phyloP scores from a whole-genome alignment of 2,329 filamentous ascomycete genomes.

The Cordyceps pruinosa region DNA sequence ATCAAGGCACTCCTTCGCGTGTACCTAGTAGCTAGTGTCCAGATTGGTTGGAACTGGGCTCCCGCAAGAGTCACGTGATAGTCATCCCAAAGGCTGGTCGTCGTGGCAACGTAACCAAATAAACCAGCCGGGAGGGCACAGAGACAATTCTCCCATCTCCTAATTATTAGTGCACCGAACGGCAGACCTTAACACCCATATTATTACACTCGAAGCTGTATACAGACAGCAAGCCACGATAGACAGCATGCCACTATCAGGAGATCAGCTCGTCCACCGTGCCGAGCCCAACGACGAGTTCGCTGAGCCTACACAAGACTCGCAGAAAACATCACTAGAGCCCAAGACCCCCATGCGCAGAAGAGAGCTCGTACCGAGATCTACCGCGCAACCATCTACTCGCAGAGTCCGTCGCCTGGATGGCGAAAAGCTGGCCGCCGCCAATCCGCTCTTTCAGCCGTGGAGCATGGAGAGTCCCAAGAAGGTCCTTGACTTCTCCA shows the following conservation, averaged over 20 bases:
- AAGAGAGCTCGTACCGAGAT: constrained; percentile 20
- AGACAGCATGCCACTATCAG: constrained; percentile 5
- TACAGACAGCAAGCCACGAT: background rate
- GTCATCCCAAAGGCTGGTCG: background rate
- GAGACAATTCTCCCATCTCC: background rate
- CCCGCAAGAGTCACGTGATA: background rate
- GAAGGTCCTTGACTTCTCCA: constrained; percentile 12
- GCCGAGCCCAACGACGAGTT: background rate
- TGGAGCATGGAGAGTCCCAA: constrained; percentile 22
- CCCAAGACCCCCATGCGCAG: constrained; percentile 8
- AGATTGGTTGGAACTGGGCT: too few species aligned
- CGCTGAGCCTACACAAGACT: background rate
- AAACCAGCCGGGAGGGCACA: background rate
- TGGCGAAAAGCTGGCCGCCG: constrained; percentile 14
- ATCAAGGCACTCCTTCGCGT: too few species aligned
- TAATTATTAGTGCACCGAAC: background rate
- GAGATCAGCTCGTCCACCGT: background rate
- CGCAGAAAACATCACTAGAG: background rate
- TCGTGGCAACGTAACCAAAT: background rate
- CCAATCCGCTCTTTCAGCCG: constrained; percentile 27
- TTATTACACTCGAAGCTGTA: background rate
- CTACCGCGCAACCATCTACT: constrained; percentile 18
- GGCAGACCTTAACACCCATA: background rate
- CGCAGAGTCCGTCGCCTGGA: constrained; percentile 27
- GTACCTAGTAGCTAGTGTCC: too few species aligned